Evolutionary conservation across 2,329 filamentous ascomycete genomes (phyloP), one percentile per base, ranked within the genome.

Genomic region (Pseudogymnoascus pannorum): DNA sequence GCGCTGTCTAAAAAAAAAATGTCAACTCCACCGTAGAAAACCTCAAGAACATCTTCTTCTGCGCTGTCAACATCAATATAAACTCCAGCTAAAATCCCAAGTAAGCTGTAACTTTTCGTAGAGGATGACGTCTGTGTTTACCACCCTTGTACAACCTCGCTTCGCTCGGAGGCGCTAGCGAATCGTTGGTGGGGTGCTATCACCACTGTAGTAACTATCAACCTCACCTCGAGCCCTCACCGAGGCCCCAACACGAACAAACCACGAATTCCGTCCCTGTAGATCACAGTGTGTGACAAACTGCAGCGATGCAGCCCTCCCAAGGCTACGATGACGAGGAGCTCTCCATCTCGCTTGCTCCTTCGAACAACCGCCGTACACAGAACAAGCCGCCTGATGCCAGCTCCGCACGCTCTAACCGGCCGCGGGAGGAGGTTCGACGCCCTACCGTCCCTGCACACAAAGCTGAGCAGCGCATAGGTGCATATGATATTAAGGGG

Each of bases 401-500:
- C 16, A 66, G 66, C 57, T 65, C 67, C 48, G 67, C 66, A 36
- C 66, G 64, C 54, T 40, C 57, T 24, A 58, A 36, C 20, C 31
- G 57, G 60, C 60, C 63, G 54, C 63, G 68, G 59, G 66, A 69
- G 48, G 62, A 68, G 44, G 42, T 48, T 36, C 51, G 9, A 57
- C 59, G 62, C 29, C 64, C 64, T 40, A 68, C 67, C 66, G 65
- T 64, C 16, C 69, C 70, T 24, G 67, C 70, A 62, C 72, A 69
- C 77, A 87, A 83, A 77, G 84, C 86, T 66, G 91, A 89, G 77
- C 89, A 93, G 78, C 87, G 93, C 67, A 86, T 97, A 71, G 92
- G 92, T 67, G 90, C 92, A 75, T 99, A 99, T 79, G 89, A 89
- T 69, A 87, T 97, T 62, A 81, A 96, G 68, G 88, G 87, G 73